Conservation (phyloP, 2,329 filamentous ascomycete species). For the Xylaria sp. region DNA sequence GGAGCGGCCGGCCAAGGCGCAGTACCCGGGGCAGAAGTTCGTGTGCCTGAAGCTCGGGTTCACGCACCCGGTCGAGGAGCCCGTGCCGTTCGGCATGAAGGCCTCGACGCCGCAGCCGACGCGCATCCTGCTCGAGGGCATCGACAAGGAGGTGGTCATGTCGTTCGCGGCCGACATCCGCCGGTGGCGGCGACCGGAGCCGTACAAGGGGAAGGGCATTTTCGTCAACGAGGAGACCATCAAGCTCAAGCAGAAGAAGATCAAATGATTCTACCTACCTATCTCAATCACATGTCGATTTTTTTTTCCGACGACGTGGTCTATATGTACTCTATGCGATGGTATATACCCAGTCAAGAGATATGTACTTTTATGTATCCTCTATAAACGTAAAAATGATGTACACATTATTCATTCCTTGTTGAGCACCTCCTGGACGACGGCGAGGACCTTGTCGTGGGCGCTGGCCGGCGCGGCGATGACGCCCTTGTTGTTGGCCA, state of each 20-base stretch:
- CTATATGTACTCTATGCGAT: constrained; percentile 32
- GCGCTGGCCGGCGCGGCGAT: constrained; percentile 81
- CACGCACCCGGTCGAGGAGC: constrained; percentile 91
- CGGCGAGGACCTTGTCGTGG: constrained; percentile 76
- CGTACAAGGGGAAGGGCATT: constrained; percentile 99
- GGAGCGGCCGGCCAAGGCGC: constrained; percentile 69
- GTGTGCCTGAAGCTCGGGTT: constrained; percentile 94
- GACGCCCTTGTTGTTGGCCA: constrained; percentile 90
- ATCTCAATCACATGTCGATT: background rate
- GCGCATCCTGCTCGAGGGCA: constrained; percentile 84
- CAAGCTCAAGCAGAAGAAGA: constrained; percentile 97
- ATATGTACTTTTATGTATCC: constrained; percentile 33
- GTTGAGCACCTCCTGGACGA: constrained; percentile 77
- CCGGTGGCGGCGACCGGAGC: constrained; percentile 88
- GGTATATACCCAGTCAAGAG: constrained; percentile 29
- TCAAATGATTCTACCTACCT: constrained; percentile 59
- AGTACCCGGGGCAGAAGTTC: constrained; percentile 83
- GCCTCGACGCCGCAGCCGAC: constrained; percentile 91
- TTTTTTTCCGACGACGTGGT: background rate
- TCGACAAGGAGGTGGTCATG: constrained; percentile 84
- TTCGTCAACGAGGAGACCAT: constrained; percentile 98
- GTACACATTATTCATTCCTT: constrained; percentile 39
- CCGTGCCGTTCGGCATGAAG: constrained; percentile 78
- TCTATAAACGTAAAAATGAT: constrained; percentile 11
- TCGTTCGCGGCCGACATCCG: constrained; percentile 88